These are phyloP conservation scores for rapeseed (Brassica napus) DNA, from an alignment of 345 rosid species.

Conservation along the genomic window DNA sequence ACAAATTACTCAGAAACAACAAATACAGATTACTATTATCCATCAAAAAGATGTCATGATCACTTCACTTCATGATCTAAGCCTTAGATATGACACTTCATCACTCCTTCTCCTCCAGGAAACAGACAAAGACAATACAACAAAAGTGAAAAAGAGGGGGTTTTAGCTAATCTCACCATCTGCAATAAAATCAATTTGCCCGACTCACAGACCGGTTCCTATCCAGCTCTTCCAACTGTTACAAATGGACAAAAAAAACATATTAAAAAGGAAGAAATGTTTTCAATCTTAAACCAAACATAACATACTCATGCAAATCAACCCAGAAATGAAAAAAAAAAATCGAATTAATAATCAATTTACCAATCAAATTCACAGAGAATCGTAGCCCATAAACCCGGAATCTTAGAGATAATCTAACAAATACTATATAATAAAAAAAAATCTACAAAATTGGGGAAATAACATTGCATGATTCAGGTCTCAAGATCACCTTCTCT, in stretches of 20 bases:
- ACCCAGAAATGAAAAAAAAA: neutral
- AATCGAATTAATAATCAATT: neutral
- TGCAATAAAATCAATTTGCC: neutral
- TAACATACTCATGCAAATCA: neutral
- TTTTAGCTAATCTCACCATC: constrained; percentile 29
- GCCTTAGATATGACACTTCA: neutral
- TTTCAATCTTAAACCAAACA: constrained; percentile 7
- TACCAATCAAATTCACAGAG: constrained; percentile 15
- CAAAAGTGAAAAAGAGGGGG: neutral
- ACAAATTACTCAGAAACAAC: neutral
- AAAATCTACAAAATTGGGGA: constrained; percentile 36
- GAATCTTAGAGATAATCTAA: constrained; percentile 28
- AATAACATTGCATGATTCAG: constrained; percentile 50
- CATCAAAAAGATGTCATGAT: neutral
- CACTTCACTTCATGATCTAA: neutral
- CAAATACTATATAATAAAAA: neutral
- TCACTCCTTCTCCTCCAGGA: neutral
- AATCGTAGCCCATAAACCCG: constrained; percentile 8
- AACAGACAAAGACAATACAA: neutral
- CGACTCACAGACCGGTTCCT: neutral
- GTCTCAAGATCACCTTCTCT: constrained; percentile 40
- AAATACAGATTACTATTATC: neutral
- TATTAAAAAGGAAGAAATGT: neutral
- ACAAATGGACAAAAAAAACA: constrained; percentile 17
- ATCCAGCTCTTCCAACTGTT: constrained; percentile 30